These are phyloP conservation scores for Metarhizium sp. DNA, from an alignment of 2,329 filamentous ascomycete species.

Conservation along the genomic window DNA sequence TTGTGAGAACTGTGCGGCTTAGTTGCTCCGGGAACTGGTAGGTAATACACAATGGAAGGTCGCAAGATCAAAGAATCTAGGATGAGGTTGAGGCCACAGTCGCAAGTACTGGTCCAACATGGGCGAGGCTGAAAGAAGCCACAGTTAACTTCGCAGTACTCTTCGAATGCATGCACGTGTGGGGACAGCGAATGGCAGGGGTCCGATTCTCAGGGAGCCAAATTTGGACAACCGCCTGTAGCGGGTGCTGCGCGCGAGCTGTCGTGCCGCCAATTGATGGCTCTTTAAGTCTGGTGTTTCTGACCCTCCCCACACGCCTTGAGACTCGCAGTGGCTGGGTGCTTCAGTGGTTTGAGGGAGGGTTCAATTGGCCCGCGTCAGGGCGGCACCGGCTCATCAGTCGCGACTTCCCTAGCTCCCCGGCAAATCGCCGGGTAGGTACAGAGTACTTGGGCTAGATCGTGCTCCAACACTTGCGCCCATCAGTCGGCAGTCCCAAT, in stretches of 20 bases:
- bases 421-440: slow-evolving; percentile 12
- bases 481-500: not conserved
- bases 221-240: too few species aligned
- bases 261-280: too few species aligned
- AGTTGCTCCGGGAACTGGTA: not conserved
- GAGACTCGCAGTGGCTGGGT: too few species aligned
- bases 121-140: not conserved
- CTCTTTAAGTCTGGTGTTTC: too few species aligned
- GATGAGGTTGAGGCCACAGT: slow-evolving; percentile 23
- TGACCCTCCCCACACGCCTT: too few species aligned
- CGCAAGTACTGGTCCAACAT: slow-evolving; percentile 17
- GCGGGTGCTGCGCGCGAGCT: too few species aligned
- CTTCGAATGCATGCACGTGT: not conserved
- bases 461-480: not conserved
- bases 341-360: too few species aligned
- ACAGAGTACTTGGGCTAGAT: not conserved
- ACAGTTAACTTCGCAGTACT: not conserved
- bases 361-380: too few species aligned
- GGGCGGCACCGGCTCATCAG: too few species aligned
- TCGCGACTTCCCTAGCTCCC: too few species aligned
- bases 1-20: not conserved
- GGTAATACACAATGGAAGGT: not conserved
- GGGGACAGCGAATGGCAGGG: slow-evolving; percentile 1
- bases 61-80: not conserved
- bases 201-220: not conserved